Conservation (phyloP, 2,329 filamentous ascomycete genomes). For the Penicillium verrucosum region DNA sequence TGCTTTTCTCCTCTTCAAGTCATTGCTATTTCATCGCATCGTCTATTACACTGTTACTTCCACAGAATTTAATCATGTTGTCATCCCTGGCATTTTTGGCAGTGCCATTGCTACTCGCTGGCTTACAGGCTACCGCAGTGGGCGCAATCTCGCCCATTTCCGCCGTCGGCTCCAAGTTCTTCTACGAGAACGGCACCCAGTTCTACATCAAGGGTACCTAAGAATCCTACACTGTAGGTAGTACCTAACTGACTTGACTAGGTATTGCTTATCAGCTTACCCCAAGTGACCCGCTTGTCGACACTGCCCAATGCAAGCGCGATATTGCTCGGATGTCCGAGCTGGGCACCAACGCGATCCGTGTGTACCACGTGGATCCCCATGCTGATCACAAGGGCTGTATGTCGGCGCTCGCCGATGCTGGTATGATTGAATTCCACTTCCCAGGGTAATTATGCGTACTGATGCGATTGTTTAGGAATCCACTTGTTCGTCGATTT, state of each 20-base stretch:
- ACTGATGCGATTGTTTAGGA: background rate
- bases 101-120: conserved; percentile 26
- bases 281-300: conserved; percentile 71
- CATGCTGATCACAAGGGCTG: conserved; percentile 69
- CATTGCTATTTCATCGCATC: background rate
- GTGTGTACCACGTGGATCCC: conserved; percentile 83
- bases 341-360: conserved; percentile 77
- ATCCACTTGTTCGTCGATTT: conserved; percentile 81
- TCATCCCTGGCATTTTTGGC: conserved; percentile 16
- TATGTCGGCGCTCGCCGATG: conserved; percentile 75
- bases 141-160: conserved; percentile 54
- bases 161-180: conserved; percentile 78
- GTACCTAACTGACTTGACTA: conserved; percentile 35
- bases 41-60: background rate
- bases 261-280: conserved; percentile 69
- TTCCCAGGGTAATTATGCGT: background rate
- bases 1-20: background rate
- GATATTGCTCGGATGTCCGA: conserved; percentile 76
- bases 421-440: conserved; percentile 51
- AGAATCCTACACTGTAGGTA: background rate
- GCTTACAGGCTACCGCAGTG: conserved; percentile 28
- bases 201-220: conserved; percentile 77
- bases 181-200: conserved; percentile 73
- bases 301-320: conserved; percentile 70
- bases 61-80: conserved; percentile 19